Conservation (phyloP, 768 basidiomycete genomes). For the Leccinum barrowsii region DNA sequence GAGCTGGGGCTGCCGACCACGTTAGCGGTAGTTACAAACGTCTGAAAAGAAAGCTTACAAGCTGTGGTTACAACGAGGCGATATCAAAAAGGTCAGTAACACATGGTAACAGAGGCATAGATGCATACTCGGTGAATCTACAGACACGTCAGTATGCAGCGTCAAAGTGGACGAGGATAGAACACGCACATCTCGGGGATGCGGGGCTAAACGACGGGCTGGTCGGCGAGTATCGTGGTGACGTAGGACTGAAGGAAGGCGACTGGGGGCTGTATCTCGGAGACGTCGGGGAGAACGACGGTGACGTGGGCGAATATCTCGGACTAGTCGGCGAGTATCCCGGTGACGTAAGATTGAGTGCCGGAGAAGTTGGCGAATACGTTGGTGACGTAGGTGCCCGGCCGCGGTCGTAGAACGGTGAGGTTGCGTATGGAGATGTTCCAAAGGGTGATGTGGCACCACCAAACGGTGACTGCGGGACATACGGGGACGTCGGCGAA, state of each 20-base stretch:
- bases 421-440: constrained; percentile 77
- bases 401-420: constrained; percentile 73
- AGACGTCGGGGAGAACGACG: constrained; percentile 82
- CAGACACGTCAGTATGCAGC: background rate
- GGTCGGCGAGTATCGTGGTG: constrained; percentile 85
- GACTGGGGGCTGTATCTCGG: constrained; percentile 86
- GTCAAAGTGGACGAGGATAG: background rate
- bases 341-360: constrained; percentile 78
- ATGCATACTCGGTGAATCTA: constrained; percentile 80
- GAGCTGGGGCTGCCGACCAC: constrained; percentile 56
- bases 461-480: constrained; percentile 78
- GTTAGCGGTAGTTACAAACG: constrained; percentile 3
- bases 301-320: constrained; percentile 81
- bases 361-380: constrained; percentile 86
- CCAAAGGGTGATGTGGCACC: constrained; percentile 83
- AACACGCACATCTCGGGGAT: constrained; percentile 79
- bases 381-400: constrained; percentile 73
- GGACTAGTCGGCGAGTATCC: constrained; percentile 67
- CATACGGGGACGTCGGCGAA: constrained; percentile 87
- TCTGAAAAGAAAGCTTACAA: constrained; percentile 45
- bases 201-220: constrained; percentile 90
- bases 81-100: constrained; percentile 22
- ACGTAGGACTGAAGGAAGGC: constrained; percentile 87
- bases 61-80: constrained; percentile 38
- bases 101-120: background rate